Evolutionary conservation across 805 yeast species (phyloP), one percentile per base, ranked within the genome.

Genomic region (Yamadazyma insecticola): DNA sequence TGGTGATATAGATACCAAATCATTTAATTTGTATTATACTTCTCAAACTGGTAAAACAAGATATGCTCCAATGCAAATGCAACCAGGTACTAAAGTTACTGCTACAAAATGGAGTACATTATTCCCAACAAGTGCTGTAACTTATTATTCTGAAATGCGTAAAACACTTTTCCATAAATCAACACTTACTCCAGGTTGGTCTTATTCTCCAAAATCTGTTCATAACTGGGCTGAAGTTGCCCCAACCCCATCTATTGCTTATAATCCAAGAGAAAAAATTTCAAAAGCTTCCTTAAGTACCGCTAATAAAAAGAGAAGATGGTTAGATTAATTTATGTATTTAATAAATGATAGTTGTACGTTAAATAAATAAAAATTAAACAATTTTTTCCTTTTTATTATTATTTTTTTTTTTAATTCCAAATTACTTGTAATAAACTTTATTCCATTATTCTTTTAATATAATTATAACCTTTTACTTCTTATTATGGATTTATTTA

Each of bases 41-140:
- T 41, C 46, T 45, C 97, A 90, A 61, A 81, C 92, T 0, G 96
- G 96, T 18, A 56, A 45, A 13, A 75, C 84, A 7, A 73, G 89
- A 46, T 85, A 60, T 55, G 97, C 97, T 1, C 96, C 97, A 32
- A 86, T 88, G 96, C 97, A 89, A 60, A 53, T 67, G 37, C 96
- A 87, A 58, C 97, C 98, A 5, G 84, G 81, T 3, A 49, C 82
- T 1, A 74, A 87, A 16, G 40, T 39, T 6, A 83, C 95, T 1
- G 74, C 66, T 22, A 68, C 81, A 7, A 57, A 79, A 3, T 81
- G 89, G 80, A 53, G 81, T 8, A 70, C 78, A 44, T 66, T 76
- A 42, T 79, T 58, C 53, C 77, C 90, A 12, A 74, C 95, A 1
- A 74, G 86, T 33, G 65, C 83, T 0, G 72, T 84, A 0, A 45